These are phyloP conservation scores for Hamamelis virginiana DNA, from an alignment of 164 flowering plant species.

Conservation along the genomic window DNA sequence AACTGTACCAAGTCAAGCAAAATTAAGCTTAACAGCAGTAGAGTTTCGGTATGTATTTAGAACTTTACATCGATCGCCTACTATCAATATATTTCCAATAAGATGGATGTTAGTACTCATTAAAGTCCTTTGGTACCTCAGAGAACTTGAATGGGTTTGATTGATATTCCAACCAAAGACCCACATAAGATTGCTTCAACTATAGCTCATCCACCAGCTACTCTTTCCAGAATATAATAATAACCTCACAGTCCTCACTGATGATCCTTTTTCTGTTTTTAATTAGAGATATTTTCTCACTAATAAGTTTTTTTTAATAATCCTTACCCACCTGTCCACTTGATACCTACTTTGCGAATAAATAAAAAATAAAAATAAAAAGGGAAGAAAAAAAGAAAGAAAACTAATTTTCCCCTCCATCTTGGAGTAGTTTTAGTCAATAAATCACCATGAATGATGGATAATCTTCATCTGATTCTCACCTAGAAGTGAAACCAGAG, in stretches of 20 bases:
- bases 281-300: neutral
- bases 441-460: neutral
- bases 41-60: neutral
- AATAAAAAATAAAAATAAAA: too few species aligned
- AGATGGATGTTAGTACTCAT: too few species aligned
- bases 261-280: neutral
- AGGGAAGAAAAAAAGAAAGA: too few species aligned
- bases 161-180: neutral
- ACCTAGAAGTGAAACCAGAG: neutral
- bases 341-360: neutral
- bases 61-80: neutral
- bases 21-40: too few species aligned
- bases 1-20: too few species aligned
- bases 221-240: neutral
- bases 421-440: neutral
- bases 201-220: neutral
- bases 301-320: neutral
- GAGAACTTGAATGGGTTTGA: neutral
- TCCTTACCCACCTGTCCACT: neutral
- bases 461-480: neutral
- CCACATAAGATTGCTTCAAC: neutral
- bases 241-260: too few species aligned
- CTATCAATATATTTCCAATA: neutral
- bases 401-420: too few species aligned
- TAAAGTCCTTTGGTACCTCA: neutral